Evolutionary conservation across 306 rosid species (phyloP).

Genomic region (Arachis hypogaea): DNA sequence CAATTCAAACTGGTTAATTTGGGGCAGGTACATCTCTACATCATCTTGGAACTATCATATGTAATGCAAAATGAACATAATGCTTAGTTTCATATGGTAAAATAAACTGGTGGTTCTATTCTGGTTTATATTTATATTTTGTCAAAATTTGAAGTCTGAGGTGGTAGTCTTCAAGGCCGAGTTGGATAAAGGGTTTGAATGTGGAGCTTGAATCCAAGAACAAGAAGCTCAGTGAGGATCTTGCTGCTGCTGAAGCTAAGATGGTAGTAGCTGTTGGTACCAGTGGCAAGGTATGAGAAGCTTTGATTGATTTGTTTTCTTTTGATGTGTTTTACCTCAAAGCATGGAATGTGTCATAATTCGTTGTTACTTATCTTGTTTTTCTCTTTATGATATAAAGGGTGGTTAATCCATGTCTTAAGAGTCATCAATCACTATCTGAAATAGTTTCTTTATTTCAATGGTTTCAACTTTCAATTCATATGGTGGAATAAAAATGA

Average conservation of each 20-base stretch:
- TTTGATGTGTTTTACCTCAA: constrained; percentile 21
- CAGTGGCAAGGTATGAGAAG: constrained; percentile 56
- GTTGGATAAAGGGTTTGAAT: constrained; percentile 62
- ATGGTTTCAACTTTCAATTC: background rate
- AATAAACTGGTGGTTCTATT: background rate
- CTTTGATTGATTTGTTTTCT: background rate
- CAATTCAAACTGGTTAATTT: constrained; percentile 91
- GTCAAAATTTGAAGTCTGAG: constrained; percentile 55
- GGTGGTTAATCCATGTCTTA: constrained; percentile 7
- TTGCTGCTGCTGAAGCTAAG: constrained; percentile 76
- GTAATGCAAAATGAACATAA: constrained; percentile 33
- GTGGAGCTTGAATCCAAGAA: constrained; percentile 67
- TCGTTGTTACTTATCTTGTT: background rate
- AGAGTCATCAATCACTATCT: too few relatives aligned
- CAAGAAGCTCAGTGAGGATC: constrained; percentile 56
- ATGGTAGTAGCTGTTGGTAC: constrained; percentile 32
- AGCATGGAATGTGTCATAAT: constrained; percentile 20
- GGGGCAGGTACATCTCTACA: constrained; percentile 47
- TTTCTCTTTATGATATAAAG: constrained; percentile 16
- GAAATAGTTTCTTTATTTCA: too few relatives aligned
- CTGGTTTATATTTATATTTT: constrained; percentile 24
- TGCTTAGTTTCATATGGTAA: constrained; percentile 21
- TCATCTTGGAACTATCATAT: constrained; percentile 6
- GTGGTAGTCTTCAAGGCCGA: constrained; percentile 67
- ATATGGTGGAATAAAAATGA: background rate